These are phyloP conservation scores for Nicotiana benthamiana DNA, from an alignment of 257 asterid species.

Conservation along the genomic window DNA sequence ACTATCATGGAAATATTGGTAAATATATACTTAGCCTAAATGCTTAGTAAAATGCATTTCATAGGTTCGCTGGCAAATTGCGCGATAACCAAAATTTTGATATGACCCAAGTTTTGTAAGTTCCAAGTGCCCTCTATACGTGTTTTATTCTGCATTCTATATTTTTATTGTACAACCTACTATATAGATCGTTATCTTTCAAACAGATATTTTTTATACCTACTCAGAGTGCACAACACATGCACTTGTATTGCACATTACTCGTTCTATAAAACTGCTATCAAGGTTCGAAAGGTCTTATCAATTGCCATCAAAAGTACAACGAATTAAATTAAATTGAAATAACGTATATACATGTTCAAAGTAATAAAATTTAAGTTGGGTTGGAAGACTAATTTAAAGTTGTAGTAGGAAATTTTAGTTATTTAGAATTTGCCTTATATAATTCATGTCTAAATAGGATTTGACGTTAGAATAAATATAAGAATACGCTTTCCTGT, in stretches of 20 bases:
- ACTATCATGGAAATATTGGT: background rate
- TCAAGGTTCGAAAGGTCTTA: background rate
- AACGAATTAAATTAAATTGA: too few relatives aligned
- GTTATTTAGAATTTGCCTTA: too few relatives aligned
- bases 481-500: too few relatives aligned
- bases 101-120: background rate
- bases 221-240: background rate
- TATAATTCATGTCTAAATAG: too few relatives aligned
- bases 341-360: too few relatives aligned
- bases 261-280: background rate
- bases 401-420: too few relatives aligned
- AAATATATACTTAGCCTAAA: background rate
- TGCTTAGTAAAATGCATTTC: background rate
- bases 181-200: background rate
- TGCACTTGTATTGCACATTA: background rate
- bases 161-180: background rate
- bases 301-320: background rate
- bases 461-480: too few relatives aligned
- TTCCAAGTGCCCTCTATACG: too few relatives aligned
- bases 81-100: background rate
- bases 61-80: background rate
- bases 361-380: background rate
- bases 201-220: background rate
- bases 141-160: too few relatives aligned
- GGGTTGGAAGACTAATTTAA: too few relatives aligned